A percentile compares a stretch with the other conserved stretches of the same genome.
These are phyloP conservation scores for Fusarium dimerum DNA, from an alignment of 2,329 filamentous ascomycete genomes.

Conservation along the genomic window DNA sequence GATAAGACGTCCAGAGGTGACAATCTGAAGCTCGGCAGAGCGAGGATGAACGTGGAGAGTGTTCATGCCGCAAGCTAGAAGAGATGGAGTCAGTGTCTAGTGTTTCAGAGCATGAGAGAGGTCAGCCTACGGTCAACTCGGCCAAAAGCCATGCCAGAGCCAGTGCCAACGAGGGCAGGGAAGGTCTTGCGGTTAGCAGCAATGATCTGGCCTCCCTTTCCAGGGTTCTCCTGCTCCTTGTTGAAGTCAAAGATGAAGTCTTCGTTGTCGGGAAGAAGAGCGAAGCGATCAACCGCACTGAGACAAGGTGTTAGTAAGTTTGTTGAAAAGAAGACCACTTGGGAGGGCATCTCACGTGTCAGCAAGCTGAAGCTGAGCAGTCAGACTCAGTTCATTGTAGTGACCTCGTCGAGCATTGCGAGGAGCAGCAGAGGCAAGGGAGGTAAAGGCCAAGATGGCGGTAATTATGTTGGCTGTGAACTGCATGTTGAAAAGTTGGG, in stretches of 20 bases:
- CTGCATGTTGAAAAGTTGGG: constrained; percentile 36
- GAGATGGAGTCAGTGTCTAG: constrained; percentile 16
- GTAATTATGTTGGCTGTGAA: constrained; percentile 34
- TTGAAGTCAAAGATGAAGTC: constrained; percentile 54
- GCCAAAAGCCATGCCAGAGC: constrained; percentile 52
- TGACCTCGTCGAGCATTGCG: constrained; percentile 15
- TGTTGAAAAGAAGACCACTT: neutral
- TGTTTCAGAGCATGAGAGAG: neutral
- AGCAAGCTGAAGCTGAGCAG: constrained; percentile 41
- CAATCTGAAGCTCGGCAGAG: constrained; percentile 53
- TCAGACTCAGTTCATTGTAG: constrained; percentile 31
- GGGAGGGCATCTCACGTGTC: constrained; percentile 34
- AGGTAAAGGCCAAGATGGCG: constrained; percentile 42
- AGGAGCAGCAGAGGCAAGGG: constrained; percentile 32
- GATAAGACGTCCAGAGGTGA: constrained; percentile 49
- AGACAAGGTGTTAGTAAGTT: constrained; percentile 8
- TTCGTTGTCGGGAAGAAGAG: constrained; percentile 43
- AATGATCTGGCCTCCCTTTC: constrained; percentile 48
- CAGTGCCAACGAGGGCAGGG: constrained; percentile 55
- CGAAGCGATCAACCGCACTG: constrained; percentile 45
- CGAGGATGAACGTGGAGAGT: constrained; percentile 58
- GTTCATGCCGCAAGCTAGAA: constrained; percentile 54
- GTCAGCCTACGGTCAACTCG: constrained; percentile 42
- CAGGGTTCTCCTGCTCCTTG: constrained; percentile 22
- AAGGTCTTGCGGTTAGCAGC: constrained; percentile 58